Evolutionary conservation across 2,329 filamentous ascomycete species (phyloP), one percentile per base, ranked within the genome.

Genomic region (Colletotrichum tropicicola): DNA sequence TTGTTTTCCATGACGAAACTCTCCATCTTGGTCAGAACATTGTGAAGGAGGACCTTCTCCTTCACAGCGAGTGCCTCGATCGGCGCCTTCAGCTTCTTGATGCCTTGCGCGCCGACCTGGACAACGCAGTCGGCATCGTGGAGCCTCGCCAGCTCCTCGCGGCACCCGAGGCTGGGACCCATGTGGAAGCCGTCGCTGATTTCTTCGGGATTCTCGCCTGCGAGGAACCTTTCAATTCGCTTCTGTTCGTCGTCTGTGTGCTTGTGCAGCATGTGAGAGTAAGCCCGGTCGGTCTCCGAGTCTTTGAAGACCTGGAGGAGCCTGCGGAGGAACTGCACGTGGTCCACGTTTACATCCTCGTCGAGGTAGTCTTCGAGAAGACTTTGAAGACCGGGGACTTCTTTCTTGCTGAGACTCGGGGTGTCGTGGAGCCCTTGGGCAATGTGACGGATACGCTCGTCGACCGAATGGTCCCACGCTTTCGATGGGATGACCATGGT

Each of bases 241-340:
- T 39, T 47, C 39, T 63, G 59, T 13, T 67, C 67, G 44, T 67
- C 59, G 5, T 35, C 53, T 5, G 27, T 44, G 23, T 65, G 52
- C 25, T 55, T 51, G 15, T 35, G 25, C 37, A 68, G 23, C 15
- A 59, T 49, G 4, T 53, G 27, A 13, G 56, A 51, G 47, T 68
- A 67, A 17, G 64, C 43, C 37, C 32, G 41, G 39, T 68, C 67
- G 8, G 15, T 44, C 55, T 55, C 19, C 12, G 67, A 59, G 23
- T 68, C 65, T 27, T 61, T 56, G 49, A 68, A 68, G 28, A 65
- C 52, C 37, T 35, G 41, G 13, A 68, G 60, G n/a, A 68, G 52
- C 17, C 67, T 59, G 23, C 65, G 59, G 21, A 65, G 59, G 45
- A 67, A 67, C 2, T 48, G 37, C 4, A 65, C 39, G 27, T 32